Conservation (phyloP, 371 early-diverging fungal genomes). For the Apophysomyces variabilis region DNA sequence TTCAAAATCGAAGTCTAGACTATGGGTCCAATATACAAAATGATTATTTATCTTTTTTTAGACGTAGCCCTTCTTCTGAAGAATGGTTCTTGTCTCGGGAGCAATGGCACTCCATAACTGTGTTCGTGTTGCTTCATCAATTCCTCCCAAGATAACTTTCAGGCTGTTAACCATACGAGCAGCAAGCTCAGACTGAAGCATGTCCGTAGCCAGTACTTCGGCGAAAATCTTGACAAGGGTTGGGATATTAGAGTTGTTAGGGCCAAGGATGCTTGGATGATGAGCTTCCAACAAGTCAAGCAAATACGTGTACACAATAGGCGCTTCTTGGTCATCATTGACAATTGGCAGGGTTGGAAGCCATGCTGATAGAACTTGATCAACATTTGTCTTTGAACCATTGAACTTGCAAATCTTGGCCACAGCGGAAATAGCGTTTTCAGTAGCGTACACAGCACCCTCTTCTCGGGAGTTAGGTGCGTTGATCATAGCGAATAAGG, state of each 20-base stretch:
- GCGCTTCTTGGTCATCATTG: slow-evolving; percentile 88
- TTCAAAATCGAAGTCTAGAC: slow-evolving; percentile 7
- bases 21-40: slow-evolving; percentile 8
- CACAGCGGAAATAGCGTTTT: slow-evolving; percentile 89
- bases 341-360: slow-evolving; percentile 80
- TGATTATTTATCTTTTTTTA: slow-evolving; percentile 26
- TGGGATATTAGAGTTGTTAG: slow-evolving; percentile 65
- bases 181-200: slow-evolving; percentile 63
- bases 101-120: slow-evolving; percentile 72
- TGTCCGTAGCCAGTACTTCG: slow-evolving; percentile 69
- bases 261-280: slow-evolving; percentile 67
- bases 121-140: slow-evolving; percentile 63
- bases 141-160: slow-evolving; percentile 58
- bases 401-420: slow-evolving; percentile 84
- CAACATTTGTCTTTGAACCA: slow-evolving; percentile 60
- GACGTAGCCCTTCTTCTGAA: slow-evolving; percentile 65
- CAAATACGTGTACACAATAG: slow-evolving; percentile 76
- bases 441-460: slow-evolving; percentile 84
- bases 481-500: slow-evolving; percentile 68
- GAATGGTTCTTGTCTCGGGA: slow-evolving; percentile 66
- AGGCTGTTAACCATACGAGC: slow-evolving; percentile 66
- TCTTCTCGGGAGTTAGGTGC: slow-evolving; percentile 67
- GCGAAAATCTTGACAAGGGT: slow-evolving; percentile 71
- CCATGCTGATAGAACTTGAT: slow-evolving; percentile 77
- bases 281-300: slow-evolving; percentile 71